Conservation (phyloP, 108 stramenopile genomes). For the Chaetoceros tenuissimus region DNA sequence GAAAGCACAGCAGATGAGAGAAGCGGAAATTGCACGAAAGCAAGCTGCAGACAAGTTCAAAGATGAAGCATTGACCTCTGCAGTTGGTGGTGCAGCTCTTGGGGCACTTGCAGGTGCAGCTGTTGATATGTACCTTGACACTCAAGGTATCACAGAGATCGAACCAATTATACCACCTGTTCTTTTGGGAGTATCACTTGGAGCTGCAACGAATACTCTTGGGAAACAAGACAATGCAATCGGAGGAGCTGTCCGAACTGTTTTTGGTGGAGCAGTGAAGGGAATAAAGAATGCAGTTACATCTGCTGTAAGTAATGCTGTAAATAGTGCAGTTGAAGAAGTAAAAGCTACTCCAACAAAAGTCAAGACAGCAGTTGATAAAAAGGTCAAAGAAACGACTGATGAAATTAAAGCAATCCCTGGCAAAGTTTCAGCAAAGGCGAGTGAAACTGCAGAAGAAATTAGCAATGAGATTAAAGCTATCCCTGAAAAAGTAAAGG, state of each 20-base stretch:
- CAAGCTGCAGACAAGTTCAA: slow-evolving; percentile 1
- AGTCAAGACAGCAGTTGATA: slow-evolving; percentile 13
- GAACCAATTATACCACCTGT: slow-evolving; percentile 36
- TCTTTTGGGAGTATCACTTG: slow-evolving; percentile 21
- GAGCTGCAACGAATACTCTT: slow-evolving; percentile 22
- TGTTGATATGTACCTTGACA: slow-evolving; percentile 17
- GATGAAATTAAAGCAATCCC: slow-evolving; percentile 22
- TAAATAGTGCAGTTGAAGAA: slow-evolving; percentile 32
- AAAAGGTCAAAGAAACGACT: slow-evolving; percentile 14
- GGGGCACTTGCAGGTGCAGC: slow-evolving; percentile 24
- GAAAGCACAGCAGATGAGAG: background rate
- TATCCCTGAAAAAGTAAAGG: slow-evolving; percentile 58
- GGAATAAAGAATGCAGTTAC: slow-evolving; percentile 21
- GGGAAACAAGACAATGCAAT: slow-evolving; percentile 18
- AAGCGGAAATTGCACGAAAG: background rate
- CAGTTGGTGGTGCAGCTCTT: slow-evolving; percentile 28
- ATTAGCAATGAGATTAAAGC: slow-evolving; percentile 45
- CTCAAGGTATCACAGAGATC: slow-evolving; percentile 15
- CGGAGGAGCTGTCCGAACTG: slow-evolving; percentile 12
- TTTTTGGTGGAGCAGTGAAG: slow-evolving; percentile 14
- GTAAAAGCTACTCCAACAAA: slow-evolving; percentile 36
- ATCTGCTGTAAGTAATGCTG: slow-evolving; percentile 19
- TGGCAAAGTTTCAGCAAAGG: slow-evolving; percentile 14
- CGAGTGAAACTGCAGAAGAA: slow-evolving; percentile 23
- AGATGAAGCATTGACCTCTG: slow-evolving; percentile 26